A percentile compares a stretch with the other conserved stretches of the same genome.
phyloP scores from a whole-genome alignment of 306 rosid genomes.

The Lithocarpus polystachyus region DNA sequence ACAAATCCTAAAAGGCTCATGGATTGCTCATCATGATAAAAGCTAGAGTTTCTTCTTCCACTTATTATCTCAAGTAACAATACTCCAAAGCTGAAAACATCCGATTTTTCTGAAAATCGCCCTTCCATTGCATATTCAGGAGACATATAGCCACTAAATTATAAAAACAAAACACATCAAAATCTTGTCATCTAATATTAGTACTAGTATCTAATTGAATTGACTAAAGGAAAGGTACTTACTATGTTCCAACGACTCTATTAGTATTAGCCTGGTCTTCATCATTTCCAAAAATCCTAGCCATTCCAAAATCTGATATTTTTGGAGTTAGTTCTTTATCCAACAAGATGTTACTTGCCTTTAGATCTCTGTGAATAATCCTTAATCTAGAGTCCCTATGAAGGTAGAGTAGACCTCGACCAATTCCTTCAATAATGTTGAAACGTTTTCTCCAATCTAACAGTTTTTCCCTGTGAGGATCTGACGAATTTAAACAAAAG shows the following conservation, averaged over 20 bases:
- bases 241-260: slow-evolving; percentile 33
- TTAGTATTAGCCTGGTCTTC: slow-evolving; percentile 13
- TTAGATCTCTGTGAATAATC: slow-evolving; percentile 20
- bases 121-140: slow-evolving; percentile 8
- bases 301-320: slow-evolving; percentile 25
- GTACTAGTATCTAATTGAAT: background rate
- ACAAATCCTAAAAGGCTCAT: slow-evolving; percentile 13
- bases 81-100: slow-evolving; percentile 15
- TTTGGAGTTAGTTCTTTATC: slow-evolving; percentile 19
- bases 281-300: slow-evolving; percentile 10
- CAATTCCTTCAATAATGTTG: slow-evolving; percentile 21
- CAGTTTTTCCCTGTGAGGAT: slow-evolving; percentile 10
- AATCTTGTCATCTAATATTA: background rate
- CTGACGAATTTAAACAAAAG: slow-evolving; percentile 1
- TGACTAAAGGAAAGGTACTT: background rate
- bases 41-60: background rate
- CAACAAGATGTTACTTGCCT: slow-evolving; percentile 18
- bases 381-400: slow-evolving; percentile 20
- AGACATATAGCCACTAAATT: background rate
- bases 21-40: background rate
- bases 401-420: slow-evolving; percentile 19
- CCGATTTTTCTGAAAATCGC: background rate
- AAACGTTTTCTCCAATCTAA: slow-evolving; percentile 22
- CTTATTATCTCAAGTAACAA: slow-evolving; percentile 5
- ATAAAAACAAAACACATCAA: background rate